phyloP scores from a whole-genome alignment of 495 filamentous ascomycete species.

The Daldinia caldariorum region DNA sequence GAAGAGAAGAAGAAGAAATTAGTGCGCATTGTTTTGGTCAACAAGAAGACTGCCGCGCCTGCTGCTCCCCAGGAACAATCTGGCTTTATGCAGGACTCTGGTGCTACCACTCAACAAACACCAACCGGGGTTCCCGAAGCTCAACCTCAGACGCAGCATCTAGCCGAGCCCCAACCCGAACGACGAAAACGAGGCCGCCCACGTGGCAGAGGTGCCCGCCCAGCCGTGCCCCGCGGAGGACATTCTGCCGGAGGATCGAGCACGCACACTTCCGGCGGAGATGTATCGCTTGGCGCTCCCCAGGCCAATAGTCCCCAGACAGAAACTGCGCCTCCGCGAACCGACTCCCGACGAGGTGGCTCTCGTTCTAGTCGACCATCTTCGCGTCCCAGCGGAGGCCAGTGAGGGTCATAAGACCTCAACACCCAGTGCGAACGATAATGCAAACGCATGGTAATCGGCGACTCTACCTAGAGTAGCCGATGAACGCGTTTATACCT shows the following conservation, averaged over 20 bases:
- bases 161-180: neutral
- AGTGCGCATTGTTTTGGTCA: neutral
- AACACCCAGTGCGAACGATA: neutral
- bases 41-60: neutral
- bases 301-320: neutral
- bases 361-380: neutral
- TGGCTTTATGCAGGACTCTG: no score
- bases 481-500: no score
- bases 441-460: neutral
- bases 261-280: neutral
- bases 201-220: neutral
- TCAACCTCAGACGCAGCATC: neutral
- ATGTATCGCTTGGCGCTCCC: neutral
- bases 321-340: neutral
- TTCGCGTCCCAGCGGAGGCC: neutral
- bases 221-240: neutral
- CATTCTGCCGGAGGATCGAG: neutral
- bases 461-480: no score
- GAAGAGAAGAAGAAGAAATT: neutral
- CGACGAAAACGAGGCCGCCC: neutral
- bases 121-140: neutral
- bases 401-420: neutral
- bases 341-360: neutral
- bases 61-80: neutral
- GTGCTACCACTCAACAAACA: no score